Percentiles rank a stretch among this genome's conserved stretches.
These are phyloP conservation scores for Colletotrichum coccodes DNA, from an alignment of 2,329 filamentous ascomycete species.

Conservation along the genomic window DNA sequence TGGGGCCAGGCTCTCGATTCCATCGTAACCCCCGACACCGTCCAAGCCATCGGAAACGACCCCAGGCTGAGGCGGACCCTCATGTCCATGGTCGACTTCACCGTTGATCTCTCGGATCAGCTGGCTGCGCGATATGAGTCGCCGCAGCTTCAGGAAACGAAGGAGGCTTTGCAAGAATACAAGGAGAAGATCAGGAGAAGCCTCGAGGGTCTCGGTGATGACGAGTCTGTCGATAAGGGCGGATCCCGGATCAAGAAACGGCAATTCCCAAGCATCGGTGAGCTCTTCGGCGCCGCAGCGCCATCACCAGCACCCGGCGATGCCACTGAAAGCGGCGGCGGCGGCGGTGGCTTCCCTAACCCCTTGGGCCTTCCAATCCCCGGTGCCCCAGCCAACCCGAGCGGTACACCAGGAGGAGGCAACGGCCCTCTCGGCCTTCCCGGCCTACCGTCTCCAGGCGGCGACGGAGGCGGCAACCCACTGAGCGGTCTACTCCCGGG, in stretches of 20 bases:
- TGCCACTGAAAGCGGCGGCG: not conserved
- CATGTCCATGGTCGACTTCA: constrained; percentile 32
- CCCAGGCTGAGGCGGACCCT: constrained; percentile 24
- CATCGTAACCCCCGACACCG: constrained; percentile 27
- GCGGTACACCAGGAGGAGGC: not conserved
- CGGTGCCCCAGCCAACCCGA: not conserved
- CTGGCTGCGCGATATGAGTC: constrained; percentile 22
- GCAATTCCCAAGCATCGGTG: constrained; percentile 3
- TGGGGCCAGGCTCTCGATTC: constrained; percentile 29
- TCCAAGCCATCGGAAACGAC: constrained; percentile 27
- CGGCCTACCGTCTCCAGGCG: not conserved
- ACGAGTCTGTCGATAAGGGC: not conserved
- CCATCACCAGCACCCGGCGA: not conserved
- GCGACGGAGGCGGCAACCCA: not conserved
- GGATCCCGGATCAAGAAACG: not conserved
- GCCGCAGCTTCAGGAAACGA: constrained; percentile 22
- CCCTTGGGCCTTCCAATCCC: constrained; percentile 1
- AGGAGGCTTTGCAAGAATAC: constrained; percentile 24
- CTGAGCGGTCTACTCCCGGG: constrained; percentile 10
- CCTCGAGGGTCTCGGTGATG: not conserved
- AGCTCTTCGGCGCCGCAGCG: not conserved
- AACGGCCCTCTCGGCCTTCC: not conserved
- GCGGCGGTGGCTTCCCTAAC: not conserved
- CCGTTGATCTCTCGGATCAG: constrained; percentile 24
- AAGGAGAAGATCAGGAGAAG: constrained; percentile 11